Evolutionary conservation across 1,284 basidiomycete genomes (phyloP), one percentile per base, ranked within the genome.

Genomic region (Stereum hirsutum): DNA sequence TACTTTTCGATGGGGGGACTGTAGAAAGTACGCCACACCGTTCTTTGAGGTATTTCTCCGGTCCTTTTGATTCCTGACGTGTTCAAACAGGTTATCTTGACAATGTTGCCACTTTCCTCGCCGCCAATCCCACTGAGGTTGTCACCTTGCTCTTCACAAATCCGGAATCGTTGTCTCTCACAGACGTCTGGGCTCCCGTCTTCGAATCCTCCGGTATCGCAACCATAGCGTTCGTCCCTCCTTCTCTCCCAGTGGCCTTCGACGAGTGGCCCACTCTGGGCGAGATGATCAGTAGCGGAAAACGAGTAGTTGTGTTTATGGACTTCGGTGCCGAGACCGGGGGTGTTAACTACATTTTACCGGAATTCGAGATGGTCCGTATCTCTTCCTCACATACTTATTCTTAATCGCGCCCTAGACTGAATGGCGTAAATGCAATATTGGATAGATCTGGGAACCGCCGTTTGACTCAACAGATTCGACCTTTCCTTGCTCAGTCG

Each of bases 391-490:
- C 28, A 0, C 7, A 6, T 31, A 15, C 10, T 23, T 8, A 2
- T 3, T 17, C 2, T n/a, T 21, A 25, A 17, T 39, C 36, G 15
- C 11, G 25, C 15, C n/a, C n/a, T 8, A 30, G 28, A 30, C 28
- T 30, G 8, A 30, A 8, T 30, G 28, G 28, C 28, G 28, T 30
- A n/a, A 36, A 24, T 5, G 15, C 20, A 19, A 14, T 34, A n/a
- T n/a, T n/a, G n/a, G n/a, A 10, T 34, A 85, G 72, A 67, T 89
- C 41, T 89, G 83, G 80, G 85, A 90, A 62, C 80, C 81, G 41
- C 78, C 83, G 0, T 84, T 77, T 59, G 75, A 75, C 52, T 73
- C 78, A 24, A 79, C 76, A 21, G 61, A 77, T 53, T 17, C 68
- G 7, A 65, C 63, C 1, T 90, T 87, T 63, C 79, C 78, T 8